A percentile compares a stretch with the other conserved stretches of the same genome.
phyloP scores from a whole-genome alignment of 2,329 filamentous ascomycete genomes.

The Ophiostoma sp. region DNA sequence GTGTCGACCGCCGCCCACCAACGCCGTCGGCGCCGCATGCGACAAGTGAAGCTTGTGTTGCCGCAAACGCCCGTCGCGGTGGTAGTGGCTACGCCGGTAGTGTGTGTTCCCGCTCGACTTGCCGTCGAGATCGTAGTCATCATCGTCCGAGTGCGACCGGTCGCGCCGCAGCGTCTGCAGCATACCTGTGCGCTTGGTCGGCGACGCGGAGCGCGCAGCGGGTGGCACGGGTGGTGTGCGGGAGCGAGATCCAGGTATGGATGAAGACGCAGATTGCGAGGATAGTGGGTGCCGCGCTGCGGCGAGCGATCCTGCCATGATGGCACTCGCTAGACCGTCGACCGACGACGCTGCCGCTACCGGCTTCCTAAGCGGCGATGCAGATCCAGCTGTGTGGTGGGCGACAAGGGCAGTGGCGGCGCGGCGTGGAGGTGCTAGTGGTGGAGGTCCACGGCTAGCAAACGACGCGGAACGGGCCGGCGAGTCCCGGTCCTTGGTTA shows the following conservation, averaged over 20 bases:
- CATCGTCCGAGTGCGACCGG: conserved; percentile 52
- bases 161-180: conserved; percentile 66
- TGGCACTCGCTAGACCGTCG: conserved; percentile 69
- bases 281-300: conserved; percentile 56
- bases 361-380: conserved; percentile 3
- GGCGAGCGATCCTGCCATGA: conserved; percentile 73
- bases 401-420: not conserved
- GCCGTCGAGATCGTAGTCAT: conserved; percentile 35
- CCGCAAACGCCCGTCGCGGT: conserved; percentile 44
- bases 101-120: conserved; percentile 12
- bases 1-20: conserved; percentile 41
- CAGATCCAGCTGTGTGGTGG: not conserved
- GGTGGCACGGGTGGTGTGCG: conserved; percentile 30
- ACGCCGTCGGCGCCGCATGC: conserved; percentile 34
- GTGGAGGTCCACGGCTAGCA: not conserved
- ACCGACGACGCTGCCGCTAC: conserved; percentile 42
- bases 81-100: conserved; percentile 30
- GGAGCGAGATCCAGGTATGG: conserved; percentile 37
- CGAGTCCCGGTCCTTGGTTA: not conserved
- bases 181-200: conserved; percentile 43
- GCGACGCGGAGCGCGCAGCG: conserved; percentile 1
- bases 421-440: conserved; percentile 8
- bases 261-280: conserved; percentile 30
- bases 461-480: not conserved
- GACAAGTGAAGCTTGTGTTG: conserved; percentile 33